Evolutionary conservation across 345 rosid genomes (phyloP), one percentile per base, ranked within the genome.

Genomic region (Reutealis trisperma): DNA sequence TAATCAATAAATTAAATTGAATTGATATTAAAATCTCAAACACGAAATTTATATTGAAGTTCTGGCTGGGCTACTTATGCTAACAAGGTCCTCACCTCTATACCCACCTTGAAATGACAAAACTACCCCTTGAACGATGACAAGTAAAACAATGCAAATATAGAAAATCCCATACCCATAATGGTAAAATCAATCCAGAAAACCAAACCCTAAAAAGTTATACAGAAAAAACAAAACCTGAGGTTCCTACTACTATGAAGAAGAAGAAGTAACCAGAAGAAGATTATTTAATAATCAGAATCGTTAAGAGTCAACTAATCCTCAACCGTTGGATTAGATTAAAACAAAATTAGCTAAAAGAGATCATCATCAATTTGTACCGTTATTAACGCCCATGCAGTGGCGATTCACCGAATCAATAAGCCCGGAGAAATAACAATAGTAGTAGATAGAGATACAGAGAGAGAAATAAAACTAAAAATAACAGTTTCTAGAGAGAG

Each of bases 111-210:
- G 27, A 63, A 75, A 67, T 58, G 22, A 74, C 71, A 68, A 70
- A 30, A 32, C 52, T 73, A 78, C 44, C 73, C 77, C 61, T 41
- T 21, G 52, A 74, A 70, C 22, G 57, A 64, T 15, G 24, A 70
- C 32, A 24, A 45, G 34, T 25, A 70, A 63, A 75, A 66, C 63
- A 49, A 71, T 37, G 59, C 25, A 58, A 63, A 22, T 58, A 3
- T 63, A 12, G 49, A 41, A 63, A 51, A 71, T 34, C 37, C 42
- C 55, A 70, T 27, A 34, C 73, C 79, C 64, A 71, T 58, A 62
- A 41, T 7, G 65, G 72, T 80, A 63, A 75, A 61, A 67, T 22
- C 32, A 6, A 27, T 44, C 22, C 68, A 59, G 51, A 32, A 64
- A 65, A 32, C 21, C 58, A 47, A 80, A 75, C 72, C 76, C 72